A percentile compares a stretch with the other conserved stretches of the same genome.
Evolutionary conservation across 768 basidiomycete species (phyloP).

Genomic region (Agrocybe pediades): DNA sequence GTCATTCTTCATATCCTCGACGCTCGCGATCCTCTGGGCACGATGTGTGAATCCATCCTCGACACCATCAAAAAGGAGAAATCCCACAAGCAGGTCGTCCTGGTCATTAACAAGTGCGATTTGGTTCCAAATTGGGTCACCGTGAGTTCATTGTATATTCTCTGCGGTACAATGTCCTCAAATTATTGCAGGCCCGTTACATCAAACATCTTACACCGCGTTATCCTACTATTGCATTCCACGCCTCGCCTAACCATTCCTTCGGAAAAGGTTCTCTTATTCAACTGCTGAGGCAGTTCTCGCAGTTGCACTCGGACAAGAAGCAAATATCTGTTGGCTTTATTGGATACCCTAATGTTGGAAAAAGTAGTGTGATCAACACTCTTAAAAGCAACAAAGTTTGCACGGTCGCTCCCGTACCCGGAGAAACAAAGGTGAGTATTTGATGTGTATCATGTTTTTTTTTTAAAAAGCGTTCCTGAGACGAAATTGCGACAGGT

Average conservation of each 20-base stretch:
- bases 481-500: too few relatives aligned
- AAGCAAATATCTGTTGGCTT: conserved; percentile 99
- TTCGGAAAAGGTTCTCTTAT: conserved; percentile 99
- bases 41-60: conserved; percentile 91
- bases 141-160: conserved; percentile 48
- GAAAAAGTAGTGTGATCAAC: conserved; percentile 97
- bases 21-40: conserved; percentile 93
- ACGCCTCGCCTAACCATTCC: conserved; percentile 98
- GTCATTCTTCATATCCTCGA: conserved; percentile 95
- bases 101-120: conserved; percentile 98
- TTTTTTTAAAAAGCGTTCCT: conserved; percentile 15
- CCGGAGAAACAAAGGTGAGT: conserved; percentile 91
- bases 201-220: conserved; percentile 93
- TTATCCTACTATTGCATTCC: conserved; percentile 97
- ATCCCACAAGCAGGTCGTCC: conserved; percentile 94
- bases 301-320: conserved; percentile 96
- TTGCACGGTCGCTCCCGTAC: conserved; percentile 94
- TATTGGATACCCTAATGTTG: conserved; percentile 97
- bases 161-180: neutral
- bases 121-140: conserved; percentile 99
- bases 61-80: conserved; percentile 96
- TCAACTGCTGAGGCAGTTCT: conserved; percentile 94
- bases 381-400: conserved; percentile 98
- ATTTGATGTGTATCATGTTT: neutral
- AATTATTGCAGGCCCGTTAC: conserved; percentile 75